Evolutionary conservation across 1,284 basidiomycete species (phyloP).

Genomic region (Heterobasidion irregulare): DNA sequence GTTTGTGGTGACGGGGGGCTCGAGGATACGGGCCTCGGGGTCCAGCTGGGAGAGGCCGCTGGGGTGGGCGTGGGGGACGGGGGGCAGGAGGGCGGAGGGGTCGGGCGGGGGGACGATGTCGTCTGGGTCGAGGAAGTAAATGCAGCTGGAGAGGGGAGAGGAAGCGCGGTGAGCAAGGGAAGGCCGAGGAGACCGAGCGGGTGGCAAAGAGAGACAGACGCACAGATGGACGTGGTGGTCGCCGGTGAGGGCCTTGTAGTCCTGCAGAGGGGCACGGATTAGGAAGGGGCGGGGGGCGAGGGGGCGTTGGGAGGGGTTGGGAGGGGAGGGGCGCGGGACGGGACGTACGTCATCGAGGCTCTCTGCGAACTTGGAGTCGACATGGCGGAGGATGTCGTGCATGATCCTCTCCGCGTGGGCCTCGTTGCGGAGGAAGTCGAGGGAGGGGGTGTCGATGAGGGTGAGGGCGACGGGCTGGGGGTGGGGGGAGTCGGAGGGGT

Average conservation of each 20-base stretch:
- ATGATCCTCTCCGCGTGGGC: slow-evolving; percentile 46
- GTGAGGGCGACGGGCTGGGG: slow-evolving; percentile 49
- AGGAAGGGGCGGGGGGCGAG: not conserved
- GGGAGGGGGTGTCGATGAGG: slow-evolving; percentile 70
- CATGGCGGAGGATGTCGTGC: slow-evolving; percentile 53
- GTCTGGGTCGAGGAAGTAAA: slow-evolving; percentile 77
- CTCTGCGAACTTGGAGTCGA: slow-evolving; percentile 60
- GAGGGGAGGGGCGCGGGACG: slow-evolving; percentile 2
- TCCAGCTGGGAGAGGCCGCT: slow-evolving; percentile 64
- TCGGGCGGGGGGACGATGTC: slow-evolving; percentile 59
- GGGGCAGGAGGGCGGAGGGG: slow-evolving; percentile 46
- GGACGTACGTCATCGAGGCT: slow-evolving; percentile 61
- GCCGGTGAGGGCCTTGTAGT: slow-evolving; percentile 54
- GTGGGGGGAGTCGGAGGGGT: slow-evolving; percentile 34
- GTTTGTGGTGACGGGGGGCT: slow-evolving; percentile 67
- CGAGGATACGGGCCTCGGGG: slow-evolving; percentile 66
- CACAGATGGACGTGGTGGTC: slow-evolving; percentile 77
- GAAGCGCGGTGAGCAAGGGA: slow-evolving; percentile 10
- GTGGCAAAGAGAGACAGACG: slow-evolving; percentile 31
- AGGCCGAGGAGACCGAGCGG: slow-evolving; percentile 4
- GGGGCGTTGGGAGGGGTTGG: slow-evolving; percentile 6
- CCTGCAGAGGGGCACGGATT: slow-evolving; percentile 27
- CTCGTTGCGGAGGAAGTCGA: slow-evolving; percentile 56
- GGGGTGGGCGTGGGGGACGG: slow-evolving; percentile 53
- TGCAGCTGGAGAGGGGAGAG: slow-evolving; percentile 41